Evolutionary conservation across 805 yeast genomes (phyloP), one percentile per base, ranked within the genome.

Genomic region (Grigorovia jiainica): DNA sequence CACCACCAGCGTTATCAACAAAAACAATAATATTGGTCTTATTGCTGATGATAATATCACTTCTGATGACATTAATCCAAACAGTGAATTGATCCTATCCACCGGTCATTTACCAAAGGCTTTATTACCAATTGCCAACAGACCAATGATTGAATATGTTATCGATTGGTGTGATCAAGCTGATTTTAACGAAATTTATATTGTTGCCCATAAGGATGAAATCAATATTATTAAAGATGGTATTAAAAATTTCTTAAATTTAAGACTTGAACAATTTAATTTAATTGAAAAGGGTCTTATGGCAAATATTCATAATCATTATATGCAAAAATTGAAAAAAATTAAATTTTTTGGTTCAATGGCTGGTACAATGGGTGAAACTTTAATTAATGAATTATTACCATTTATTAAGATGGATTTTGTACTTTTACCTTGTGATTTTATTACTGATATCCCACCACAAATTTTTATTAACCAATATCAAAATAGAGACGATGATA

Each of bases 151-250:
- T 34, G 81, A 80, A 53, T 83, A 86, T 57, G 94, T 83, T 2
- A 68, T 92, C 29, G 89, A 83, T 51, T 92, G 97, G 97, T 89
- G 97, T 68, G 87, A 79, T 54, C 71, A 73, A 56, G 96, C 94
- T 2, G 79, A 79, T 45, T 89, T 89, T 62, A 75, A 74, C 36
- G 75, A 74, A 36, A 73, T 84, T 37, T 76, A 83, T 17, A 70
- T 89, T 16, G 80, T 84, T 7, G 68, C 76, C 8, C 76, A 73
- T 41, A 56, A 63, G 9, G 72, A 67, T 3, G 71, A 76, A 25
- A 58, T 63, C 31, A 71, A 66, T 2, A 71, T 63, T 17, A 71
- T 86, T 16, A 59, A 63, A 19, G 60, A 60, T 11, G 76, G 74
- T 13, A 63, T 86, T 11, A 71, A 67, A 7, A 53, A 55, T 2